Evolutionary conservation across 441 rosid genomes (phyloP).

Genomic region (Pelargonium exstipulatum): DNA sequence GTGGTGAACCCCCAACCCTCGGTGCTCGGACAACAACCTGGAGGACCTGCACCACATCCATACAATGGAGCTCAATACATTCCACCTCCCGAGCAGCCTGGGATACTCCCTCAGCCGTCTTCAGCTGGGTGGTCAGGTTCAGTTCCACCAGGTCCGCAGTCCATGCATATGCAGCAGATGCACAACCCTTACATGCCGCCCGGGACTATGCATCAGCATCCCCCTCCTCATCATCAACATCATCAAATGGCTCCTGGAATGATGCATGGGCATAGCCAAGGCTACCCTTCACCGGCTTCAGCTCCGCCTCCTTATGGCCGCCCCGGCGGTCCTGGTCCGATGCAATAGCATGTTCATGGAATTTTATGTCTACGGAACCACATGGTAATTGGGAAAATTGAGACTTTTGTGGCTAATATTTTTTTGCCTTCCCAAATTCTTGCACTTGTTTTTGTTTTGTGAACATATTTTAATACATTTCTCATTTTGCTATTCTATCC

Average conservation of each 20-base stretch:
- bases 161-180: conserved; percentile 45
- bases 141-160: conserved; percentile 29
- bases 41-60: conserved; percentile 34
- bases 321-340: conserved; percentile 21
- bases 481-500: too few species aligned
- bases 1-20: conserved; percentile 59
- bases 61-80: conserved; percentile 30
- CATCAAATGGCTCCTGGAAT: conserved; percentile 45
- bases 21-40: conserved; percentile 67
- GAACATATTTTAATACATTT: too few species aligned
- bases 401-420: too few species aligned
- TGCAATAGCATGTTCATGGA: conserved; percentile 30
- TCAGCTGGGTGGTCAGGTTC: not conserved
- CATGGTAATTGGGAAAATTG: too few species aligned
- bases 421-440: too few species aligned
- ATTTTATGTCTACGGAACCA: not conserved
- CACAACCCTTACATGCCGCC: conserved; percentile 53
- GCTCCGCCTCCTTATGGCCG: conserved; percentile 36
- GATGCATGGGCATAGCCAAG: conserved; percentile 48
- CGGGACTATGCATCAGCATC: conserved; percentile 29
- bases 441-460: too few species aligned
- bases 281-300: conserved; percentile 29
- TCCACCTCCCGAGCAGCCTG: conserved; percentile 28
- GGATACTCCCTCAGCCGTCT: conserved; percentile 29
- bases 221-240: not conserved